Conservation (phyloP, 306 rosid genomes). For the Citrullus mucosospermus region DNA sequence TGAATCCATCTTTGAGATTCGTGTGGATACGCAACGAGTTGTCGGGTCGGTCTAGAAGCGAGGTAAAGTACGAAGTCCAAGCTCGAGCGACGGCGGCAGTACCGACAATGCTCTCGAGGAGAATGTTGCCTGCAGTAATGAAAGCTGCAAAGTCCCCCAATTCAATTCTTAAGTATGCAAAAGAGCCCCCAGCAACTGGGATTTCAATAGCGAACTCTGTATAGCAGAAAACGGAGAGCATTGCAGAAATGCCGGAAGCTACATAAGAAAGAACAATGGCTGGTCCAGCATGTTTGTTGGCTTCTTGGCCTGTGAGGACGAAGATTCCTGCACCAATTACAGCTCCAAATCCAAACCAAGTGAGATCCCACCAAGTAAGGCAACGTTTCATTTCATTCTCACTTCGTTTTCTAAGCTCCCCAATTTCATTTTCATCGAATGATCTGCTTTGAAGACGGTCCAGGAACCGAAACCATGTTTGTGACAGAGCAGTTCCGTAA, state of each 20-base stretch:
- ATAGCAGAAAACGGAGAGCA: slow-evolving; percentile 79
- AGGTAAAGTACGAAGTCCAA: slow-evolving; percentile 75
- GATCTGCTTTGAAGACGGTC: slow-evolving; percentile 53
- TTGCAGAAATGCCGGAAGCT: slow-evolving; percentile 65
- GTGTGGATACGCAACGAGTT: slow-evolving; percentile 43
- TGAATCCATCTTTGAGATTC: slow-evolving; percentile 31
- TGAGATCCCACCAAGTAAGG: slow-evolving; percentile 68
- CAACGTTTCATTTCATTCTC: slow-evolving; percentile 39
- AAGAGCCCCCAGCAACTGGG: slow-evolving; percentile 74
- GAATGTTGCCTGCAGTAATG: slow-evolving; percentile 65
- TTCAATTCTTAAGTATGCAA: slow-evolving; percentile 65
- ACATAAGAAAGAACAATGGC: slow-evolving; percentile 55
- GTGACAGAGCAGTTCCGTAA: slow-evolving; percentile 38
- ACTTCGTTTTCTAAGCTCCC: slow-evolving; percentile 32
- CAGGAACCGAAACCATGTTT: slow-evolving; percentile 40
- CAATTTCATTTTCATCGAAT: slow-evolving; percentile 35
- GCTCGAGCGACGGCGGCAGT: slow-evolving; percentile 55
- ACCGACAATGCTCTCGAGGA: slow-evolving; percentile 54
- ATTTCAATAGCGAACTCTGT: slow-evolving; percentile 70
- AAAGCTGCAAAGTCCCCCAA: slow-evolving; percentile 73
- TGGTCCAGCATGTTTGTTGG: slow-evolving; percentile 44
- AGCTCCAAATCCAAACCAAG: slow-evolving; percentile 73
- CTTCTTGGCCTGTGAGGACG: slow-evolving; percentile 59
- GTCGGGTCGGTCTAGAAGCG: slow-evolving; percentile 34
- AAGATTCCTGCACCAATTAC: slow-evolving; percentile 77